These are phyloP conservation scores for Paramarasmius palmivorus DNA, from an alignment of 1,284 basidiomycete species.

Conservation along the genomic window DNA sequence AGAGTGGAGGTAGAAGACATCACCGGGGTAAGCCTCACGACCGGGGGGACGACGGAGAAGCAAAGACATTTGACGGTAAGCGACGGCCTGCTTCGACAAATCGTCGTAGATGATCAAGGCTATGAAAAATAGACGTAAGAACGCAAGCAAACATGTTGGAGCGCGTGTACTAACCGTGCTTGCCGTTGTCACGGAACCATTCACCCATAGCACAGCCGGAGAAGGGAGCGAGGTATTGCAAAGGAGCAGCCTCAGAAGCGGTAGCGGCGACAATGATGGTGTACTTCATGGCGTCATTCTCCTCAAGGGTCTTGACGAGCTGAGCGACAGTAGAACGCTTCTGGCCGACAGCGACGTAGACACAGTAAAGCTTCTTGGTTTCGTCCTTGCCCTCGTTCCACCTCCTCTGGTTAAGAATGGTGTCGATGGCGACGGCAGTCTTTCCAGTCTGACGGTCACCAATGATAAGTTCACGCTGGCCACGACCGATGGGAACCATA, in stretches of 20 bases:
- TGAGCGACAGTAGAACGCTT: constrained; percentile 99
- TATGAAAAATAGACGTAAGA: too few species aligned
- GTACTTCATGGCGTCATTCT: constrained; percentile 99
- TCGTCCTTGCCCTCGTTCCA: constrained; percentile 99
- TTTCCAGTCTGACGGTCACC: constrained; percentile 99
- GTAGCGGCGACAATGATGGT: constrained; percentile 98
- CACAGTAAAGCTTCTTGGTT: constrained; percentile 98
- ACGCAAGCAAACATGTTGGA: constrained; percentile 18
- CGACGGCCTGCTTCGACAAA: constrained; percentile 99
- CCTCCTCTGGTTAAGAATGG: constrained; percentile 99
- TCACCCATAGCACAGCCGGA: constrained; percentile 99
- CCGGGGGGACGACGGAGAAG: constrained; percentile 99
- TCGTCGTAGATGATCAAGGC: constrained; percentile 99
- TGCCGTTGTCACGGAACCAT: constrained; percentile 99
- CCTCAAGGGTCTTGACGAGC: constrained; percentile 98
- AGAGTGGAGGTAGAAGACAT: constrained; percentile 99
- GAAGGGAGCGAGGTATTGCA: constrained; percentile 99
- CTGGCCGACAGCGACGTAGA: constrained; percentile 99
- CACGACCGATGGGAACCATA: constrained; percentile 99
- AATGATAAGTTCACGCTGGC: constrained; percentile 99
- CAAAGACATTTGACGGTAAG: constrained; percentile 99
- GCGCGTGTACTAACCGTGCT: constrained; percentile 62
- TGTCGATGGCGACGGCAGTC: constrained; percentile 98
- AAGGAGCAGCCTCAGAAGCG: constrained; percentile 97
- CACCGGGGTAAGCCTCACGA: constrained; percentile 99